Conservation (phyloP, 208 protist species). For the Herpetomonas samuelpessoai region DNA sequence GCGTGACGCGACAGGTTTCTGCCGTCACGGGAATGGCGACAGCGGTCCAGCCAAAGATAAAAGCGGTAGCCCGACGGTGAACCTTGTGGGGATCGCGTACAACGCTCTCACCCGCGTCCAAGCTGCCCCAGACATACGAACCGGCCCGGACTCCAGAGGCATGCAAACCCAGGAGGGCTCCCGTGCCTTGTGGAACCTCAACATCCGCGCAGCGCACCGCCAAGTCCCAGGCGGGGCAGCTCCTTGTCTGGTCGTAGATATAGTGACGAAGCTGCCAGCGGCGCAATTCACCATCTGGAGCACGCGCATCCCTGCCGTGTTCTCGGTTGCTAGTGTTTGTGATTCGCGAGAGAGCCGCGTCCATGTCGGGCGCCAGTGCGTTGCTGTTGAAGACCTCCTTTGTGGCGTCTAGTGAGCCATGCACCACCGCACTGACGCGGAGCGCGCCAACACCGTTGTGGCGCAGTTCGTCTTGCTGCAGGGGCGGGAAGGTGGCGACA, state of each 20-base stretch:
- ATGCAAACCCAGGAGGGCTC: slow-evolving; percentile 30
- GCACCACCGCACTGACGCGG: slow-evolving; percentile 19
- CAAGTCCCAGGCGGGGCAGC: slow-evolving; percentile 16
- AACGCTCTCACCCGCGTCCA: not conserved
- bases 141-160: slow-evolving; percentile 24
- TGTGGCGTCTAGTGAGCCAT: slow-evolving; percentile 16
- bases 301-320: not conserved
- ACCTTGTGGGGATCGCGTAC: slow-evolving; percentile 10
- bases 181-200: slow-evolving; percentile 7
- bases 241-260: slow-evolving; percentile 8
- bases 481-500: not conserved
- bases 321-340: not conserved
- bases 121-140: slow-evolving; percentile 23
- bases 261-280: slow-evolving; percentile 21
- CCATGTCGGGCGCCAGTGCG: slow-evolving; percentile 8
- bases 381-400: slow-evolving; percentile 7
- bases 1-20: slow-evolving; percentile 15
- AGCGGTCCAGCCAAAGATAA: slow-evolving; percentile 25
- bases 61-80: slow-evolving; percentile 12
- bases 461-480: slow-evolving; percentile 19
- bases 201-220: slow-evolving; percentile 14
- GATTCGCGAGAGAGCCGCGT: slow-evolving; percentile 17
- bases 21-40: slow-evolving; percentile 31
- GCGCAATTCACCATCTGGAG: not conserved
- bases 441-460: slow-evolving; percentile 12